Percentiles rank a stretch among this genome's conserved stretches.
Evolutionary conservation across 176 grass and related monocot species (phyloP).

Genomic region (Hordeum vulgare): DNA sequence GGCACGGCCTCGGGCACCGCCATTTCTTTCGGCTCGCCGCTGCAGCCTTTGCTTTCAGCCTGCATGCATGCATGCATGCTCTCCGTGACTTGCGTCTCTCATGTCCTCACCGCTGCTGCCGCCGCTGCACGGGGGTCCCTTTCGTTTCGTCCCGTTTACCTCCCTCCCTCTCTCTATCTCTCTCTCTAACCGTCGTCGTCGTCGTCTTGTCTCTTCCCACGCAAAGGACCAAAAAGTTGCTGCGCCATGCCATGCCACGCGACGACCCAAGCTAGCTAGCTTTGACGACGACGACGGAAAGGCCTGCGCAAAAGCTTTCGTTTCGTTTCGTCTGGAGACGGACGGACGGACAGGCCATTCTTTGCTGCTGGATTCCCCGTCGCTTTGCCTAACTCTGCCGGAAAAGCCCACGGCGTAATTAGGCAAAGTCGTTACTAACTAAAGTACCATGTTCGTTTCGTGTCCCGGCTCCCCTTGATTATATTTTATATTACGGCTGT

Average conservation of each 20-base stretch:
- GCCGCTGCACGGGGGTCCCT: too few species aligned
- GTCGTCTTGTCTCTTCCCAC: neutral
- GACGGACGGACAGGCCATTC: neutral
- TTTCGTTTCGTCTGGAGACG: too few species aligned
- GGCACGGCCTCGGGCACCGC: slow-evolving; percentile 20
- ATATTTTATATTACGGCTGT: too few species aligned
- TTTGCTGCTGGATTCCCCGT: neutral
- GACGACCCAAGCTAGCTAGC: slow-evolving; percentile 7
- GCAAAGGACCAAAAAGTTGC: neutral
- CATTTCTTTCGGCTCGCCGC: slow-evolving; percentile 21
- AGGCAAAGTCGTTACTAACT: neutral
- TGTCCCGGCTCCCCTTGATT: neutral
- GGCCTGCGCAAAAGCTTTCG: slow-evolving; percentile 9
- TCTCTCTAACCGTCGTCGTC: too few species aligned
- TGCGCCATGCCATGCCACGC: neutral
- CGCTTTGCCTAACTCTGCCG: slow-evolving; percentile 18
- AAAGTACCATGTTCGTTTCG: neutral
- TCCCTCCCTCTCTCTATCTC: neutral
- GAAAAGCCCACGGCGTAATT: slow-evolving; percentile 4
- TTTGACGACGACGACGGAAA: slow-evolving; percentile 27
- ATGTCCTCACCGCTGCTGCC: too few species aligned
- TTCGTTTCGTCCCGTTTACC: too few species aligned
- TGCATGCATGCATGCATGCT: neutral
- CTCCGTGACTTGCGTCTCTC: slow-evolving; percentile 24
- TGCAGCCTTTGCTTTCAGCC: slow-evolving; percentile 36